Evolutionary conservation across 1,139 yeast genomes (phyloP).

Genomic region (Pneumocystis murina): DNA sequence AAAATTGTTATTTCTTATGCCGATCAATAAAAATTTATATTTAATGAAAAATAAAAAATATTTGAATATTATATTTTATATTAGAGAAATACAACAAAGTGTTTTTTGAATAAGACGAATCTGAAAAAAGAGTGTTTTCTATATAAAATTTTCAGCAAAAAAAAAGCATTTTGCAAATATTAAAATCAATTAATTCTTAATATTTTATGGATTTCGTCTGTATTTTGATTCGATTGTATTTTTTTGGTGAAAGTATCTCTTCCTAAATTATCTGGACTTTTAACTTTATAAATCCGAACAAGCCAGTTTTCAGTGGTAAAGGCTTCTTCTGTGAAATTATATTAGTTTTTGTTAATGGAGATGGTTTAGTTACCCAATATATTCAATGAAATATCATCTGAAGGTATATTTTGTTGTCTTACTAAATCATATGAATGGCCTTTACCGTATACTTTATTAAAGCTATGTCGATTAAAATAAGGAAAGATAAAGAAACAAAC

Average conservation of each 20-base stretch:
- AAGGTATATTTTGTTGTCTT: slow-evolving; percentile 59
- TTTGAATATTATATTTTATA: no score
- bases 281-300: slow-evolving; percentile 85
- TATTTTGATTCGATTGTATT: background rate
- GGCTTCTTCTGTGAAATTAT: slow-evolving; percentile 79
- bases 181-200: background rate
- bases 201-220: background rate
- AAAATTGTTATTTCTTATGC: no score
- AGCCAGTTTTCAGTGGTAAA: slow-evolving; percentile 95
- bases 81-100: no score
- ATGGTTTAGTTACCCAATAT: slow-evolving; percentile 2
- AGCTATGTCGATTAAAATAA: slow-evolving; percentile 19
- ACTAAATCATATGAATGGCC: slow-evolving; percentile 69
- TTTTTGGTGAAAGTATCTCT: slow-evolving; percentile 32
- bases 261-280: slow-evolving; percentile 77
- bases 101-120: no score
- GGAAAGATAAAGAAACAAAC: background rate
- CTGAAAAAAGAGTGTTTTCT: background rate
- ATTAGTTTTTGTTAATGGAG: slow-evolving; percentile 19
- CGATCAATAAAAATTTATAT: no score
- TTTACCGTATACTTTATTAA: slow-evolving; percentile 56
- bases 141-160: background rate
- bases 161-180: background rate
- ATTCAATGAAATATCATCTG: slow-evolving; percentile 12
- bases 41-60: no score